A percentile compares a stretch with the other conserved stretches of the same genome.
Conservation (phyloP, 2,329 filamentous ascomycete species). For the Dichotomopilus funicola region DNA sequence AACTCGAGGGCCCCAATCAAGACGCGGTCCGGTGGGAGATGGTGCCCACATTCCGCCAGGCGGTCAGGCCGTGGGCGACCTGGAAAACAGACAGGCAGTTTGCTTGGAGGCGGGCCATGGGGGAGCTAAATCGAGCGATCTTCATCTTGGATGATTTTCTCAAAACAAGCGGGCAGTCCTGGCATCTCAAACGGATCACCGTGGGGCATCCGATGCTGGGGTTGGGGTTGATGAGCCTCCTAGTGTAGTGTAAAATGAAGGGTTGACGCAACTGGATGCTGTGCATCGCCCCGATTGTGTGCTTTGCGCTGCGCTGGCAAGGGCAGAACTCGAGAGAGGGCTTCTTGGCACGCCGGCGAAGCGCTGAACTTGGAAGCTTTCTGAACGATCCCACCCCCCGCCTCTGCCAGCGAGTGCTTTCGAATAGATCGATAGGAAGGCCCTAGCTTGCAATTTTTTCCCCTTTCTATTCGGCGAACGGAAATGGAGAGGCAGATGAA, state of each 20-base stretch:
- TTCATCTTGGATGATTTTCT: neutral
- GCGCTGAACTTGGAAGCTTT: slow-evolving; percentile 2
- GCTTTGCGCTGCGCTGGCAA: neutral
- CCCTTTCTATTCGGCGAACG: too few species aligned
- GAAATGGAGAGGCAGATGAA: too few species aligned
- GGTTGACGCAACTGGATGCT: neutral
- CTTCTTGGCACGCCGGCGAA: slow-evolving; percentile 5
- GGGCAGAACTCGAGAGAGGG: neutral
- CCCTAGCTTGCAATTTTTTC: too few species aligned
- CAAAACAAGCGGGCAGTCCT: neutral
- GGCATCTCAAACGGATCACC: neutral
- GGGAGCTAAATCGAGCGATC: slow-evolving; percentile 16
- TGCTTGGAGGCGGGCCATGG: neutral
- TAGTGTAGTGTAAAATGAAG: neutral
- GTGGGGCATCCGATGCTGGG: neutral
- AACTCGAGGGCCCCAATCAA: slow-evolving; percentile 11
- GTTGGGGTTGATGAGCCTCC: neutral
- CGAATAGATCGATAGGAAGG: slow-evolving; percentile 1
- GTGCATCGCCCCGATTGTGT: slow-evolving; percentile 3
- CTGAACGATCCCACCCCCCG: neutral
- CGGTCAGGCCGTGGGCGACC: neutral
- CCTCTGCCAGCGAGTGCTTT: slow-evolving; percentile 1
- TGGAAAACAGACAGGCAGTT: neutral
- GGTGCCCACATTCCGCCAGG: slow-evolving; percentile 2
- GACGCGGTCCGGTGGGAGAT: neutral